Base-by-base conservation (phyloP, 192 early-diverging fungal species). In the Borealophlyctis nickersoniae region DNA sequence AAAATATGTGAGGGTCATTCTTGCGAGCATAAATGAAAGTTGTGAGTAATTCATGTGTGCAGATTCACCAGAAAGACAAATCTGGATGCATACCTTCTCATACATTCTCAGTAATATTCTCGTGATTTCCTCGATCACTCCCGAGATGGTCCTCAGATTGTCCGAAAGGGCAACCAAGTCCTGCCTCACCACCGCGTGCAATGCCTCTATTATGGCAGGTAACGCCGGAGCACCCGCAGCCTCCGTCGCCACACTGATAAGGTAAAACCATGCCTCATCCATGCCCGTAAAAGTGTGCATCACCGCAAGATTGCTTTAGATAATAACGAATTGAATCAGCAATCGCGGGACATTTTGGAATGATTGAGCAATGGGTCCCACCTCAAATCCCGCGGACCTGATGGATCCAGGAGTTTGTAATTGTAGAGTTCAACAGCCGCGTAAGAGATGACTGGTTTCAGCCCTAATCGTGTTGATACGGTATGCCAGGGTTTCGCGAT, bases 211-310 rank as follows among this genome's bases (percentile, higher is more conserved):
- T 32, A 95, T 92, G 3, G 87, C 84, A 34, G 82, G 77, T 4
- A 86, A 72, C 51, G 78, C 86, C 34, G 74, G 86, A 30, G 86
- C 92, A 4, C 89, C 92, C 16, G 80, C 81, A 14, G 88, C 83
- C 62, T 98, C 96, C 54, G 94, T 94, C 0, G 88, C 90, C 1
- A 89, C 86, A 9, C 92, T 91, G 52, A 96, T 86, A 29, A 98
- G 81, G 77, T 94, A 96, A 70, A 98, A 98, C 96, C 96, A 98
- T 0, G 71, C 86, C 82, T 98, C 94, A 73, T 98, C 96, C 30
- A 85, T 84, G 14, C 94, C 92, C 3, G 91, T 87, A 60, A 93
- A 94, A 7, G 91, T 94, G 52, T 89, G 79, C 60, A 93, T 67
- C 0, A 89, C 87, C 13, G 88, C 77, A 16, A 98, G 66, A 77